Base-by-base conservation (phyloP, 805 yeast genomes). In the Debaryomyces hansenii region DNA sequence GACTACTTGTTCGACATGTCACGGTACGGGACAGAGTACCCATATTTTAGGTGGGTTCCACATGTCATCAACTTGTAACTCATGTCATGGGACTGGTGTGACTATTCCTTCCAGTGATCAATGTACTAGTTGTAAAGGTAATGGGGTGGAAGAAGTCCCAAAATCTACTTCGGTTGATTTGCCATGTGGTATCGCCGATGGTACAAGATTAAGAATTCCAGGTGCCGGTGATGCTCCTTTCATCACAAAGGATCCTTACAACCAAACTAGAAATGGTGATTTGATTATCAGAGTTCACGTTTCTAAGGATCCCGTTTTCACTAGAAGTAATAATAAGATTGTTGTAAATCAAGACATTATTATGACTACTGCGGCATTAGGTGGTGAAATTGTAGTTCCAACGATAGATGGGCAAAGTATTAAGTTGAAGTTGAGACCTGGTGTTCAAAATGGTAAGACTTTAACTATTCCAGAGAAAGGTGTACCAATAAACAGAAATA, bases 291-390 rank as follows among this genome's bases (percentile, higher is more conserved):
- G 96, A 56, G 82, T 94, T 34, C 80, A 83, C 52, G 94, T 94
- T 24, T 74, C 78, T 54, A 84, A 84, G 27, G 97, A 94, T 64
- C 77, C 84, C 32, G 67, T 72, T 27, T 94, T 91, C 67, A 69
- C 74, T 24, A 78, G 96, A 41, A 74, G 73, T 29, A 84, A 86
- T 31, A 78, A 80, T 53, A 85, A 88, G 57, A 76, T 94, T 48
- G 64, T 86, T 47, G 79, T 82, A 58, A 74, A 76, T 21, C 81
- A 84, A 40, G 81, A 82, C 37, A 83, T 94, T 43, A 87, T 94
- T 40, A 87, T 90, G 83, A 94, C 99, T 1, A 94, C 99, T 0
- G 99, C 99, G 1, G 90, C 97, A 0, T 74, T 94, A 38, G 99
- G 99, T 50, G 99, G 99, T 33, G 83, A 81, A 38, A 78, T 94